phyloP scores from a whole-genome alignment of 2,329 filamentous ascomycete genomes.

The Xylaria sp. region DNA sequence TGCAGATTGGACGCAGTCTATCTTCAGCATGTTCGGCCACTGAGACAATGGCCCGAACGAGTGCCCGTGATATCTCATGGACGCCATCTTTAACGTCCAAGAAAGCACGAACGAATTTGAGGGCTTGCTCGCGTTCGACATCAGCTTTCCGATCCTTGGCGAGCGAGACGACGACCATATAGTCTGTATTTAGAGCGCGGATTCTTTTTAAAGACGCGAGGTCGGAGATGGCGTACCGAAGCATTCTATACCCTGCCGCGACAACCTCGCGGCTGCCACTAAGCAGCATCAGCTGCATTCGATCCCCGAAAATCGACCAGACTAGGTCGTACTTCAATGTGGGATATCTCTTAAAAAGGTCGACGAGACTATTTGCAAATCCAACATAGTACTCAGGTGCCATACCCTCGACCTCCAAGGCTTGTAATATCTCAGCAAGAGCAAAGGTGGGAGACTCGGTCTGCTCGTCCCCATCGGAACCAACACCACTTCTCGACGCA shows the following conservation, averaged over 20 bases:
- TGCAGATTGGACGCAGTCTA: constrained; percentile 86
- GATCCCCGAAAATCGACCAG: constrained; percentile 92
- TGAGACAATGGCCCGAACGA: constrained; percentile 89
- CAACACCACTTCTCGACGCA: constrained; percentile 63
- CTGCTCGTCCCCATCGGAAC: constrained; percentile 73
- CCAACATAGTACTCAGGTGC: constrained; percentile 94
- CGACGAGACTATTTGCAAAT: constrained; percentile 90
- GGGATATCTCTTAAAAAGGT: constrained; percentile 92
- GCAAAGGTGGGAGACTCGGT: constrained; percentile 91
- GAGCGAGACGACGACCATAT: constrained; percentile 88
- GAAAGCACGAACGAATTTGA: constrained; percentile 96
- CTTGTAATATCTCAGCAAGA: constrained; percentile 88
- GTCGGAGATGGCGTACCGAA: constrained; percentile 94
- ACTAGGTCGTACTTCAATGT: constrained; percentile 96
- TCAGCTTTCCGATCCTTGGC: constrained; percentile 98
- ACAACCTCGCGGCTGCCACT: constrained; percentile 97
- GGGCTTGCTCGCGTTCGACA: constrained; percentile 93
- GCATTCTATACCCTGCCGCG: constrained; percentile 91
- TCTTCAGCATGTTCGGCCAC: constrained; percentile 89
- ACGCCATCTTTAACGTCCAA: constrained; percentile 94
- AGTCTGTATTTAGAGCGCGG: constrained; percentile 87
- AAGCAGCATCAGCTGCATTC: constrained; percentile 94
- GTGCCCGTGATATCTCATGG: constrained; percentile 83
- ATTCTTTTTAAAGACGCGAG: constrained; percentile 89
- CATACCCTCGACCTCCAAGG: constrained; percentile 87